Conservation (phyloP, 73 alveolate species). For the Effrenium voratum region DNA sequence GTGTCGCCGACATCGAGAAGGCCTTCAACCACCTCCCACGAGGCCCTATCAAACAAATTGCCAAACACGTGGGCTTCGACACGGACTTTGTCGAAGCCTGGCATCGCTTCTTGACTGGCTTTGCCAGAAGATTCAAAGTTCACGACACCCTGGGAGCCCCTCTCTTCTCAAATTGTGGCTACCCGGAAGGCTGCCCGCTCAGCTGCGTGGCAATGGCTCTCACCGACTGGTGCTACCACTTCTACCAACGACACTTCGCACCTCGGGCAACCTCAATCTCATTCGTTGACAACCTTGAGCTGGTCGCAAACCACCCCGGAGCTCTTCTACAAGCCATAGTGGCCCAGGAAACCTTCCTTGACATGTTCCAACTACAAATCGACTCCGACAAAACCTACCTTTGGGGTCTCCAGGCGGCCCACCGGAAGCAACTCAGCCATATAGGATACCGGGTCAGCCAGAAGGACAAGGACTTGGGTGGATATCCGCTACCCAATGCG, state of each 20-base stretch:
- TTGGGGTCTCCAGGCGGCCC: background rate
- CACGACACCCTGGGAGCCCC: background rate
- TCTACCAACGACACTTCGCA: background rate
- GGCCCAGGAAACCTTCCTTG: background rate
- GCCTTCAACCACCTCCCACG: background rate
- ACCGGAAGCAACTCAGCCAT: background rate
- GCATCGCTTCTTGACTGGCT: background rate
- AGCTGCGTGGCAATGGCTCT: background rate
- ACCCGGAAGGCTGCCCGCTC: background rate
- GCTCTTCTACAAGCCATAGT: background rate
- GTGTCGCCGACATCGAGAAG: background rate
- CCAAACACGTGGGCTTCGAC: background rate
- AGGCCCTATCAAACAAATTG: background rate
- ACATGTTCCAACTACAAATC: background rate
- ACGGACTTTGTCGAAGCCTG: background rate
- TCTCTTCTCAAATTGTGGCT: background rate
- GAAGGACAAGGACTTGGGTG: background rate
- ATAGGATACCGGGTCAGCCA: background rate
- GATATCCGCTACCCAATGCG: no score
- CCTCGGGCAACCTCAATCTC: background rate
- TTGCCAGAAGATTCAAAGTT: background rate
- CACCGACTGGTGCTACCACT: background rate
- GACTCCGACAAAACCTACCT: background rate
- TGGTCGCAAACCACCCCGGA: background rate
- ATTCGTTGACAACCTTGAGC: background rate